Evolutionary conservation across 2,329 filamentous ascomycete species (phyloP).

Genomic region (Penicillium sp.): DNA sequence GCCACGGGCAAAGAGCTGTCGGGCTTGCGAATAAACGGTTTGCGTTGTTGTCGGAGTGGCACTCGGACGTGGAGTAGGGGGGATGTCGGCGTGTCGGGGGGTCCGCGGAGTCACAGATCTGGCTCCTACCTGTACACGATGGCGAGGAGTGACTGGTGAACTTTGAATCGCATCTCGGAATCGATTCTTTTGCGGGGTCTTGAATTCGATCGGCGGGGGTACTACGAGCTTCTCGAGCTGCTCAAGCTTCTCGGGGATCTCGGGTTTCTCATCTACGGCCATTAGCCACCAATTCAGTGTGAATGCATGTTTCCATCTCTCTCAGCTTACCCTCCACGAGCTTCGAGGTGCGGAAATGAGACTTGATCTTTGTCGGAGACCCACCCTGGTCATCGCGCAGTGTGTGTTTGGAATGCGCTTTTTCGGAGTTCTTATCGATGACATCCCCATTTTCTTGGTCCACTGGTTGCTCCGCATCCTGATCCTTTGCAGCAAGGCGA

Average conservation of each 20-base stretch:
- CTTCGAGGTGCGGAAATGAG: conserved; percentile 44
- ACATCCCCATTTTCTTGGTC: conserved; percentile 31
- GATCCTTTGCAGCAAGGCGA: conserved; percentile 27
- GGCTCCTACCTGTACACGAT: conserved; percentile 75
- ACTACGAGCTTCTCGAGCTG: background rate
- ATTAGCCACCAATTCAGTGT: background rate
- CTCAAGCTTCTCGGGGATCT: background rate
- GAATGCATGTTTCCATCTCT: background rate
- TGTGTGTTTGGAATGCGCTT: conserved; percentile 51
- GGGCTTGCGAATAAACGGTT: conserved; percentile 82
- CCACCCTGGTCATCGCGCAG: conserved; percentile 43
- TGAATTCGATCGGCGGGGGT: conserved; percentile 40
- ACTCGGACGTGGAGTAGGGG: conserved; percentile 58
- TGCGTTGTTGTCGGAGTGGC: conserved; percentile 64
- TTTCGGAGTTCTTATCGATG: conserved; percentile 28
- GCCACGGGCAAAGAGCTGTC: conserved; percentile 82
- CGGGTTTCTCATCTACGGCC: background rate
- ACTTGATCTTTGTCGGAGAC: conserved; percentile 50
- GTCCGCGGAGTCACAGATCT: conserved; percentile 76
- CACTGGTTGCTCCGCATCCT: conserved; percentile 14
- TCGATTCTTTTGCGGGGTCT: conserved; percentile 56
- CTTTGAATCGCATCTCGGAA: conserved; percentile 73
- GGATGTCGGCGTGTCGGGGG: conserved; percentile 44
- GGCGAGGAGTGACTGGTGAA: conserved; percentile 75
- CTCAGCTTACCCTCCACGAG: conserved; percentile 33